Conservation (phyloP, 148 eudicot genomes). For the Rhododendron kiyosumense region DNA sequence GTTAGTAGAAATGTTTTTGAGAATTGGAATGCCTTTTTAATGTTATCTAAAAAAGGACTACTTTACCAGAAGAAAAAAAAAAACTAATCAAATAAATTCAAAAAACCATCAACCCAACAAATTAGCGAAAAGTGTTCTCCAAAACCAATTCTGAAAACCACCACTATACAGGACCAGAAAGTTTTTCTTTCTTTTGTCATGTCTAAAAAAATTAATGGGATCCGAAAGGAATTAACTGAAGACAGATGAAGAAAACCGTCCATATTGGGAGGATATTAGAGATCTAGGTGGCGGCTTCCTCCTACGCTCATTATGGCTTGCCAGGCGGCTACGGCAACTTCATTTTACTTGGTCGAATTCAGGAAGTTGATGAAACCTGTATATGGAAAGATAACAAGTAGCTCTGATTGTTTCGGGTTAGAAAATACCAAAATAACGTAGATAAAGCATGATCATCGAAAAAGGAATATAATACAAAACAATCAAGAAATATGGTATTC, state of each 20-base stretch:
- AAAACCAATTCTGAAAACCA: neutral
- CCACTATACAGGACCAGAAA: neutral
- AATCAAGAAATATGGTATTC: neutral
- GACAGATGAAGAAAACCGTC: conserved; percentile 51
- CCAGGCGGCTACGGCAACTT: conserved; percentile 89
- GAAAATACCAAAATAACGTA: neutral
- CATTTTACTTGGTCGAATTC: conserved; percentile 93
- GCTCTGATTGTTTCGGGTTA: neutral
- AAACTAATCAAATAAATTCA: neutral
- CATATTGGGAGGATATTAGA: conserved; percentile 56
- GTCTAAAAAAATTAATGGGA: neutral
- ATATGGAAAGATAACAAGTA: conserved; percentile 5
- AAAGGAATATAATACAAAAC: no score
- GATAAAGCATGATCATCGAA: neutral
- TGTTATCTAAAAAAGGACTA: neutral
- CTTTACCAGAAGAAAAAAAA: neutral
- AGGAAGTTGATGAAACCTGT: conserved; percentile 78
- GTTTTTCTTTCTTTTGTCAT: neutral
- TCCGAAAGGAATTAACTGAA: conserved; percentile 32
- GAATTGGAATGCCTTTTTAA: neutral
- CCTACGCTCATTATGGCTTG: conserved; percentile 88
- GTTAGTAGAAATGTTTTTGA: neutral
- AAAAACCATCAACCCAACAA: neutral
- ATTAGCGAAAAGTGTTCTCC: neutral
- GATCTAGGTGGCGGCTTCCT: conserved; percentile 87